Percentiles rank a stretch among this genome's conserved stretches.
phyloP scores from a whole-genome alignment of 1,139 yeast species.

The Diutina pseudorugosa region DNA sequence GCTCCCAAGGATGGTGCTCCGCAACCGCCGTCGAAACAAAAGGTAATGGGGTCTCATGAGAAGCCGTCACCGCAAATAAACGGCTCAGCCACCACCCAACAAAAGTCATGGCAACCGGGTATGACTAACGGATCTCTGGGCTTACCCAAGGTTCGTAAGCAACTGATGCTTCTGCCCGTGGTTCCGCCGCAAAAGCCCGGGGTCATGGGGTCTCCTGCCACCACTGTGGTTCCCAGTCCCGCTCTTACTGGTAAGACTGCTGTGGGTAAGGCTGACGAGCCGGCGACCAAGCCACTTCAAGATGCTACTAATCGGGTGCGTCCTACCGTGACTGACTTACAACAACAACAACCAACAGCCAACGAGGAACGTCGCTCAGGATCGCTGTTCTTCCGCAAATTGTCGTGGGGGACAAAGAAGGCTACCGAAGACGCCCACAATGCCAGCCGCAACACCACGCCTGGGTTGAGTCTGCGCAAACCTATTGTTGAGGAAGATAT shows the following conservation, averaged over 20 bases:
- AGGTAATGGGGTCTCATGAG: not conserved
- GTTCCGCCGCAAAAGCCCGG: not conserved
- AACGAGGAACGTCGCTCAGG: not conserved
- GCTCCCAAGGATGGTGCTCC: not conserved
- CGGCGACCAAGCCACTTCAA: not conserved
- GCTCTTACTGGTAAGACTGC: not conserved
- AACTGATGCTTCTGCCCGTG: not conserved
- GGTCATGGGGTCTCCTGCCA: not conserved
- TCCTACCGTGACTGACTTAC: not conserved
- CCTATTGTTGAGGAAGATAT: slow-evolving; percentile 12
- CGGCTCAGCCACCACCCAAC: not conserved
- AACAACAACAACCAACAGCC: not conserved
- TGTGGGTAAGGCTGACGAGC: not conserved
- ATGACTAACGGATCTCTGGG: not conserved
- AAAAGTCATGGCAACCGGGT: not conserved
- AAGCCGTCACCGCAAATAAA: not conserved
- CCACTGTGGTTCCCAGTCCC: not conserved
- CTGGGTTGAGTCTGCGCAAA: not conserved
- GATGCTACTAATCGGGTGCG: slow-evolving; percentile 1
- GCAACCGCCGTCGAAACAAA: not conserved
- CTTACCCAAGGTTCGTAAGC: slow-evolving; percentile 2
- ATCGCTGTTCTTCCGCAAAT: slow-evolving; percentile 39
- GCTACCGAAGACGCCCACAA: slow-evolving; percentile 12
- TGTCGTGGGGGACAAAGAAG: slow-evolving; percentile 44
- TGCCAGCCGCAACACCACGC: not conserved